Evolutionary conservation across 2,329 filamentous ascomycete species (phyloP), one percentile per base, ranked within the genome.

Genomic region (Aspergillus ochraceus): DNA sequence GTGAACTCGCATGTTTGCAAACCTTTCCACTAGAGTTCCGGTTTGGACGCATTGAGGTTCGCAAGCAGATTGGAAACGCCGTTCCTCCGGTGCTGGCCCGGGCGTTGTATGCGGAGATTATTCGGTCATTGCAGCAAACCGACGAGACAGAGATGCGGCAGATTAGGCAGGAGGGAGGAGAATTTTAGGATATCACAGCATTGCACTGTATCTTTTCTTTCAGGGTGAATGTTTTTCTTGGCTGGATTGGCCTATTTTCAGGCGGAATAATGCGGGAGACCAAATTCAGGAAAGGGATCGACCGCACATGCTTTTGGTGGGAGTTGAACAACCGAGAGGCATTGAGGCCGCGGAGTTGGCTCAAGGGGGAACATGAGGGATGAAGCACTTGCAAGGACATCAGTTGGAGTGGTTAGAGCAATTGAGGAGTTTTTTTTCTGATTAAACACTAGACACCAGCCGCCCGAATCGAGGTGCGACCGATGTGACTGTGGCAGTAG

Each of bases 31-130:
- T 75, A 0, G 70, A 77, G 2, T 88, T 91, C 70, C 71, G 72
- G 0, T 93, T 94, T 67, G 61, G 76, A 0, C 76, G 75, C 0
- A 66, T 52, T 0, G 69, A 73, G 1, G 70, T 73, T 0, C 68
- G 83, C 64, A 83, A 80, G 63, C 90, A 92, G 70, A 90, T 94
- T 63, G 91, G 91, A 0, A 94, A 95, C 68, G 91, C 90, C 0
- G 91, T 94, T 17, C 89, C 91, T 0, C 86, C 90, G 8, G 59
- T 70, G 17, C 63, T 83, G 9, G 77, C 77, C 0, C 70, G 74
- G 55, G 74, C 72, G 6, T 53, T 83, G 4, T 77, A 78, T 54
- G 57, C 60, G 32, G 71, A 76, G 52, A 70, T 81, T 4, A 68
- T 73, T 22, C 71, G 70, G 52, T 70, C 73, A 1, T 55, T 83